phyloP scores from a whole-genome alignment of 441 rosid genomes.

The Populus tomentosa region DNA sequence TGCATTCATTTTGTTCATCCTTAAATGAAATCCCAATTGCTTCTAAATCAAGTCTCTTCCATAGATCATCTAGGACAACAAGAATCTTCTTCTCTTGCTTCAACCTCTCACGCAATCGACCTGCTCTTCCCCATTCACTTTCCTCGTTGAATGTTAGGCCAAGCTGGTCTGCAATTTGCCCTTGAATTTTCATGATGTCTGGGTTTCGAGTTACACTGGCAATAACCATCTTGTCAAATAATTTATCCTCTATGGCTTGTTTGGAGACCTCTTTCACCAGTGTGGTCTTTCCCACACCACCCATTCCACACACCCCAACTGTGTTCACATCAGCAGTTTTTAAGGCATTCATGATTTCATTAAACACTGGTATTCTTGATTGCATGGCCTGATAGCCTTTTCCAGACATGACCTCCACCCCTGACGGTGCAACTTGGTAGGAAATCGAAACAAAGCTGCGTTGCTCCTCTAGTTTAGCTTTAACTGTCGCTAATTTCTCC shows the following conservation, averaged over 20 bases:
- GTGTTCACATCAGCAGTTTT: not conserved
- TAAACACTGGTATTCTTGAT: slow-evolving; percentile 12
- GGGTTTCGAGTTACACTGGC: slow-evolving; percentile 4
- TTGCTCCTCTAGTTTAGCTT: not conserved
- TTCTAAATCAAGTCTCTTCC: slow-evolving; percentile 17
- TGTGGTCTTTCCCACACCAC: slow-evolving; percentile 33
- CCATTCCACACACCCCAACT: slow-evolving; percentile 12
- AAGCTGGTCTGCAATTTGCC: slow-evolving; percentile 13
- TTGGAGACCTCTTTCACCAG: slow-evolving; percentile 6
- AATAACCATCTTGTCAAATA: slow-evolving; percentile 17
- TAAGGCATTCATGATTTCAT: not conserved
- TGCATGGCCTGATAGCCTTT: slow-evolving; percentile 5
- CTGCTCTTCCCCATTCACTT: slow-evolving; percentile 15
- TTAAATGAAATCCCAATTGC: slow-evolving; percentile 18
- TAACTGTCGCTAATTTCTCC: not conserved
- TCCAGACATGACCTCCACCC: not conserved
- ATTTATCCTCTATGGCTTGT: not conserved
- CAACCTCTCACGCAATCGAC: slow-evolving; percentile 3
- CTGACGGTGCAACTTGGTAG: not conserved
- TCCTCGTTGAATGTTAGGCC: slow-evolving; percentile 8
- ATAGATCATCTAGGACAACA: slow-evolving; percentile 23
- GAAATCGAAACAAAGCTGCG: not conserved
- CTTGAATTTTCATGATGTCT: slow-evolving; percentile 17
- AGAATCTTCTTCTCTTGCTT: slow-evolving; percentile 11
- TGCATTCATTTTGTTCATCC: not conserved